Percentiles rank a stretch among this genome's conserved stretches.
phyloP scores from a whole-genome alignment of 495 filamentous ascomycete species.

The Trichocladium uniseriatum region DNA sequence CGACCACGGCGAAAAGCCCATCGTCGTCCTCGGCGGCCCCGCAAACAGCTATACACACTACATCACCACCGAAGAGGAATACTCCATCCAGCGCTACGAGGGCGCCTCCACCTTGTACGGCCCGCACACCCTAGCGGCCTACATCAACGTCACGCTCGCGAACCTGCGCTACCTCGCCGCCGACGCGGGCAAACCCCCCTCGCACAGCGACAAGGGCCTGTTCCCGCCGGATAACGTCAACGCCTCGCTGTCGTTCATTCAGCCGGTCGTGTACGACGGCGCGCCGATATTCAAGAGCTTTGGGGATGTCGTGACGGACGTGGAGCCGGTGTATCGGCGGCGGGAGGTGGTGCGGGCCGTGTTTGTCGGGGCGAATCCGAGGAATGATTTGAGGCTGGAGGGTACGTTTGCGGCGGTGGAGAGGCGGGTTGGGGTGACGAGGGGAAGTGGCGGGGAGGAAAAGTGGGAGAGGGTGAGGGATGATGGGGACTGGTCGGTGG shows the following conservation, averaged over 20 bases:
- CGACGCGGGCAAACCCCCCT: constrained; percentile 37
- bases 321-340: constrained; percentile 37
- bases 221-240: constrained; percentile 78
- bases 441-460: neutral
- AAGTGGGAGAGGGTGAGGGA: constrained; percentile 61
- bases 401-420: constrained; percentile 76
- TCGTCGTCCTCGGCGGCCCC: constrained; percentile 85
- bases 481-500: constrained; percentile 70
- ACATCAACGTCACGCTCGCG: constrained; percentile 73
- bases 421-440: constrained; percentile 29
- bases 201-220: constrained; percentile 42
- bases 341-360: constrained; percentile 52
- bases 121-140: constrained; percentile 80
- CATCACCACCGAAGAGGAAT: constrained; percentile 88
- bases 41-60: constrained; percentile 97
- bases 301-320: constrained; percentile 62
- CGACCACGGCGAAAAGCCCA: constrained; percentile 44
- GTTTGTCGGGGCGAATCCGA: constrained; percentile 85
- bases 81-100: constrained; percentile 83
- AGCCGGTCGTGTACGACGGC: constrained; percentile 67
- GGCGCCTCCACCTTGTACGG: constrained; percentile 93
- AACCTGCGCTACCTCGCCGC: constrained; percentile 60
- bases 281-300: constrained; percentile 61
- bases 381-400: constrained; percentile 75
- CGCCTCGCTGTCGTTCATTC: constrained; percentile 69